These are phyloP conservation scores for Selaginella tamariscina DNA, from an alignment of 75 land plant species.

Conservation along the genomic window DNA sequence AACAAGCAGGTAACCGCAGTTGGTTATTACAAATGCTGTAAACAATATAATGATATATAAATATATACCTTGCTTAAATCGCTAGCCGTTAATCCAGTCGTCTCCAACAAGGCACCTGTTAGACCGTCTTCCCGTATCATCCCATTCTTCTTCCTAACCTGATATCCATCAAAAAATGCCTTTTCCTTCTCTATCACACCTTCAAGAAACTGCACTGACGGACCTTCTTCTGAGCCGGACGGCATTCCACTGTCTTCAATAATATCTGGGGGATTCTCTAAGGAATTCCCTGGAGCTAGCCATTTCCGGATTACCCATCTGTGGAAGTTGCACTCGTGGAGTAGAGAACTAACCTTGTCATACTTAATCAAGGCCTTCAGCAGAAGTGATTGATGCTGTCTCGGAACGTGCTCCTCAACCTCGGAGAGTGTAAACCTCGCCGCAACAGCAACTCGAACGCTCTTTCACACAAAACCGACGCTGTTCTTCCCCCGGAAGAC, in stretches of 20 bases:
- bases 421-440: constrained; percentile 16
- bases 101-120: too few relatives aligned
- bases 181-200: constrained; percentile 10
- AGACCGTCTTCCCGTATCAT: neutral
- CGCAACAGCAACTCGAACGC: constrained; percentile 24
- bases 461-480: constrained; percentile 23
- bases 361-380: constrained; percentile 25
- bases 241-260: neutral
- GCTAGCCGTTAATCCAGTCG: too few relatives aligned
- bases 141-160: constrained; percentile 3
- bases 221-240: constrained; percentile 4
- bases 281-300: constrained; percentile 12
- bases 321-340: constrained; percentile 26
- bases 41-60: too few relatives aligned
- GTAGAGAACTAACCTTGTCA: constrained; percentile 15
- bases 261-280: neutral
- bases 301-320: constrained; percentile 22
- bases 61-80: too few relatives aligned
- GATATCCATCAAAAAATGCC: neutral
- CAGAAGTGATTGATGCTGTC: constrained; percentile 24
- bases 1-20: too few relatives aligned
- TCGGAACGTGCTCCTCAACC: constrained; percentile 14
- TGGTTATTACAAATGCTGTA: too few relatives aligned
- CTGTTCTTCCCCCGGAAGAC: constrained; percentile 16
- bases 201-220: constrained; percentile 20